Evolutionary conservation across 768 basidiomycete genomes (phyloP).

Genomic region (Mycena chlorophos): DNA sequence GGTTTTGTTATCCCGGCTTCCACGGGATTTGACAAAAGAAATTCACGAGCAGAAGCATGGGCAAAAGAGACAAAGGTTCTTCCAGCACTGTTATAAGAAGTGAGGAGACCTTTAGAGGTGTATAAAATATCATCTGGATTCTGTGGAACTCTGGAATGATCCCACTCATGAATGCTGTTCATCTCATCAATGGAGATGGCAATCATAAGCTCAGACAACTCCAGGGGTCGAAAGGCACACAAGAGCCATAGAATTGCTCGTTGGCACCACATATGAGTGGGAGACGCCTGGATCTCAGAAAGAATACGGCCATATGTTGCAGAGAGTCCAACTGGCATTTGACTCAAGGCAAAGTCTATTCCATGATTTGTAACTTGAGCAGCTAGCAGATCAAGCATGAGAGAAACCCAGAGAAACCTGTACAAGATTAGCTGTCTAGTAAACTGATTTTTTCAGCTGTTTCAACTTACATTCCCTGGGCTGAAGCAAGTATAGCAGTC

Average conservation of each 20-base stretch:
- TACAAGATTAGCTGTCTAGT: background rate
- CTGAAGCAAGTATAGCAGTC: slow-evolving; percentile 2
- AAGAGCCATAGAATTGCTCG: slow-evolving; percentile 14
- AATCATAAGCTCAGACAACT: slow-evolving; percentile 12
- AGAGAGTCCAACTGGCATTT: slow-evolving; percentile 14
- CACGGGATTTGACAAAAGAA: slow-evolving; percentile 7
- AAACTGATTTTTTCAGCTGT: background rate
- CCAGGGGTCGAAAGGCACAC: slow-evolving; percentile 9
- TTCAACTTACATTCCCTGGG: slow-evolving; percentile 16
- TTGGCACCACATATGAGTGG: slow-evolving; percentile 8
- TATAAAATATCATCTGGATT: slow-evolving; percentile 11
- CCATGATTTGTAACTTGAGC: slow-evolving; percentile 13
- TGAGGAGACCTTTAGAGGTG: slow-evolving; percentile 14
- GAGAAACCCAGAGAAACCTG: slow-evolving; percentile 17
- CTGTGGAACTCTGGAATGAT: slow-evolving; percentile 3
- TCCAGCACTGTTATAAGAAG: background rate
- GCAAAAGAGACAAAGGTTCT: slow-evolving; percentile 9
- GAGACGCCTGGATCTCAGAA: slow-evolving; percentile 8
- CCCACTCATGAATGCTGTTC: slow-evolving; percentile 9
- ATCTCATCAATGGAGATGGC: slow-evolving; percentile 12
- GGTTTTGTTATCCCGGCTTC: slow-evolving; percentile 2
- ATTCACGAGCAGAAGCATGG: slow-evolving; percentile 16
- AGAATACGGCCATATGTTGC: slow-evolving; percentile 15
- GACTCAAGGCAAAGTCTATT: slow-evolving; percentile 2
- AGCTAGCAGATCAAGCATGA: slow-evolving; percentile 14